Evolutionary conservation across 371 early-diverging fungal species (phyloP), one percentile per base, ranked within the genome.

Genomic region (Zancudomyces culisetae): DNA sequence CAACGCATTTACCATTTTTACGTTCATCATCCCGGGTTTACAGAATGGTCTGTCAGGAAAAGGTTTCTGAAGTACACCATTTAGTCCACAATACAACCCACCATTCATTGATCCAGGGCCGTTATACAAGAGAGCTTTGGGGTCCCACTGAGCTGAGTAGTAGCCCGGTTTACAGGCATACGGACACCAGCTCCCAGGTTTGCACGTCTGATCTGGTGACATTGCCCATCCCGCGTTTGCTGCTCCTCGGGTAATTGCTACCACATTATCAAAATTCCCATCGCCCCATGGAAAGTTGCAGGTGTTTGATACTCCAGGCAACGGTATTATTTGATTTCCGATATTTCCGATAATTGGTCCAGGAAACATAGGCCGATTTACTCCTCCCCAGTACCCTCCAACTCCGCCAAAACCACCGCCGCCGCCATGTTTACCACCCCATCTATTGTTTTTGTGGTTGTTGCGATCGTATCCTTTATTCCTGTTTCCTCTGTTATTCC

Each of bases 171-270:
- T 55, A 24, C 70, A 69, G 0, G 70, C 69, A 49, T 69, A 69
- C 0, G 70, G 70, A 45, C 70, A 69, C 66, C 65, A 69, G 0
- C 47, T 41, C 46, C 51, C 51, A 19, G 56, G 47, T 53, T 0
- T 59, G 55, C 70, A 69, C 27, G 19, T 21, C 40, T 68, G 65
- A 59, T 69, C 40, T 0, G 62, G 65, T 48, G 68, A 69, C 70
- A 70, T 70, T 21, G 70, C 70, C 70, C 70, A 70, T 8, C 70
- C 70, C 20, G 57, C 62, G 55, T 70, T 70, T 3, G 22, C 22
- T 1, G 21, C 20, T 22, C 0, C 0, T 0, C 66, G 66, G 1
- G 70, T 70, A 13, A 70, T 60, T 0, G 67, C 64, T 1, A 65
- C 60, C 0, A 70, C 60, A 49, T 61, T 43, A 46, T 66, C 67